These are phyloP conservation scores for Akanthomyces uredinophilus DNA, from an alignment of 2,329 filamentous ascomycete genomes.

Conservation along the genomic window DNA sequence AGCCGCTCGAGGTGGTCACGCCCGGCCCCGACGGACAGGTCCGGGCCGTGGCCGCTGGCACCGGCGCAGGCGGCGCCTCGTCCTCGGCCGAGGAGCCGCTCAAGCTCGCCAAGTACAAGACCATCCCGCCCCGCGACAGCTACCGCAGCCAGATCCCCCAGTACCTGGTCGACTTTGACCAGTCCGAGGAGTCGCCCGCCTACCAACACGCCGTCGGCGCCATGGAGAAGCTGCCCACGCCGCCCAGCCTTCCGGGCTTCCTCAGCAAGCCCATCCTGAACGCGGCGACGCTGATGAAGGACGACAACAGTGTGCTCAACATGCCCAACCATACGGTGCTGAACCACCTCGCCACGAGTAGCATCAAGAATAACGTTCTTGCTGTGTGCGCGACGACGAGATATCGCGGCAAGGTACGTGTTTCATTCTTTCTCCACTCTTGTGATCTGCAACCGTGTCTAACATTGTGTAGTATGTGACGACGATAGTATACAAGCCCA, in stretches of 20 bases:
- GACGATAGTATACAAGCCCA: conserved; percentile 95
- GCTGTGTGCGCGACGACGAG: conserved; percentile 96
- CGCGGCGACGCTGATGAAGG: conserved; percentile 85
- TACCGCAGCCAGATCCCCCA: conserved; percentile 75
- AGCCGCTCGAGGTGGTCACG: conserved; percentile 23
- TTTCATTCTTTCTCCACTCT: not conserved
- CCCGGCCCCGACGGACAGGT: conserved; percentile 28
- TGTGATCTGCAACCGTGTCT: not conserved
- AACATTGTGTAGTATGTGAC: conserved; percentile 71
- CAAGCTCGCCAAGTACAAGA: conserved; percentile 41
- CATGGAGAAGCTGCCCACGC: conserved; percentile 73
- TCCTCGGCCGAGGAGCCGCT: conserved; percentile 36
- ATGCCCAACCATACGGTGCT: conserved; percentile 97
- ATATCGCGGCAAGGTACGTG: conserved; percentile 83
- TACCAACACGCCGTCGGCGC: conserved; percentile 72
- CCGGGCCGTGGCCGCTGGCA: conserved; percentile 23
- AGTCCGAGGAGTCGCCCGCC: conserved; percentile 68
- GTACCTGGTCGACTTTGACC: conserved; percentile 83
- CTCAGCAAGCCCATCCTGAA: conserved; percentile 93
- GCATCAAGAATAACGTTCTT: conserved; percentile 93
- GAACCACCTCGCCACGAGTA: conserved; percentile 94
- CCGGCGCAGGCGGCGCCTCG: conserved; percentile 22
- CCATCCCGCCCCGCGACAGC: conserved; percentile 48
- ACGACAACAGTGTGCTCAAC: conserved; percentile 93
- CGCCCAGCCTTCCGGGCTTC: conserved; percentile 83